Conservation (phyloP, 2,329 filamentous ascomycete genomes). For the Claviceps africana region DNA sequence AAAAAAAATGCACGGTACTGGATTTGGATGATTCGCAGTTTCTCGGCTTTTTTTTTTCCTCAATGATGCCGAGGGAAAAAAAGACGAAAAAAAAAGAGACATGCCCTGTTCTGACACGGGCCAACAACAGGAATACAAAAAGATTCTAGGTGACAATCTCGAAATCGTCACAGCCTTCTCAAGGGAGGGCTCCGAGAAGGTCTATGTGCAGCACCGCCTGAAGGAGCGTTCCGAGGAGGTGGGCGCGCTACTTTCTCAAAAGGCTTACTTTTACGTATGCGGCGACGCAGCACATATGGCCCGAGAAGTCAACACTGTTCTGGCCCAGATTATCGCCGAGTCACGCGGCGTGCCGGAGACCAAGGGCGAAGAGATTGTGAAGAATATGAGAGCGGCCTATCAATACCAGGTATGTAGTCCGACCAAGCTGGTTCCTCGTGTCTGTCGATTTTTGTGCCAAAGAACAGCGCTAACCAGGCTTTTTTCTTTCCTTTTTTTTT, state of each 20-base stretch:
- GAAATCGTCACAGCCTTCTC: slow-evolving; percentile 90
- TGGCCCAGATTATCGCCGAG: slow-evolving; percentile 75
- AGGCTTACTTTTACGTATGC: slow-evolving; percentile 95
- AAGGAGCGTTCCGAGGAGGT: slow-evolving; percentile 72
- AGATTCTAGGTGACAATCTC: slow-evolving; percentile 75
- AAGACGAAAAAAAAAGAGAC: too few relatives aligned
- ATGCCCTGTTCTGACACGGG: neutral
- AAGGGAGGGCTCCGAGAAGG: slow-evolving; percentile 72
- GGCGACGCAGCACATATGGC: slow-evolving; percentile 97
- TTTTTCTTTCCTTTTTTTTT: too few relatives aligned
- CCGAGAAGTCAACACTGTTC: slow-evolving; percentile 76
- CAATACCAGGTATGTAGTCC: slow-evolving; percentile 69
- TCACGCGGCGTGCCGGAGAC: slow-evolving; percentile 67
- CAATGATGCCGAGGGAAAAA: too few relatives aligned
- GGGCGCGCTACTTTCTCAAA: slow-evolving; percentile 71
- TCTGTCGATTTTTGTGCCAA: neutral
- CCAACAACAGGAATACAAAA: slow-evolving; percentile 56
- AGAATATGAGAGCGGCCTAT: slow-evolving; percentile 87
- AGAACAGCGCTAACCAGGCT: neutral
- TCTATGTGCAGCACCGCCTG: slow-evolving; percentile 91
- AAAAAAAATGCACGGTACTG: too few relatives aligned
- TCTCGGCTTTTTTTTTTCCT: neutral
- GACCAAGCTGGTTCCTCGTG: neutral
- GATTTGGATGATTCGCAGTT: too few relatives aligned
- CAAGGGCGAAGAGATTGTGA: slow-evolving; percentile 92